Evolutionary conservation across 2,329 filamentous ascomycete species (phyloP).

Genomic region (Phialophora expanda): DNA sequence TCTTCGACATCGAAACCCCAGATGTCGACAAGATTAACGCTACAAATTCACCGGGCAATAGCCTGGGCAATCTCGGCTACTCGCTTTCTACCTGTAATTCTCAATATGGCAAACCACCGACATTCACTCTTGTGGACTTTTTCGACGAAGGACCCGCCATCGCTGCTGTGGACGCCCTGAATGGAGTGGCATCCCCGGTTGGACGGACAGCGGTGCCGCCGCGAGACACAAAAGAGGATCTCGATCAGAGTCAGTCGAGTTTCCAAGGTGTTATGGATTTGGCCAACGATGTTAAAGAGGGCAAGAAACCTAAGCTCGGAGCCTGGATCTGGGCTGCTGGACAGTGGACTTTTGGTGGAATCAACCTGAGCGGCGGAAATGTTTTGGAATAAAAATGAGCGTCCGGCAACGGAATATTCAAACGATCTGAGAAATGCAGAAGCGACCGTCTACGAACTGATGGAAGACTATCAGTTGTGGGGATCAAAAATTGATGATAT

Average conservation of each 20-base stretch:
- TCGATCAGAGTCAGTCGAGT: constrained; percentile 39
- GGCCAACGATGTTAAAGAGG: constrained; percentile 46
- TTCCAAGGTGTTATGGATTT: constrained; percentile 49
- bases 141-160: constrained; percentile 75
- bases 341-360: constrained; percentile 51
- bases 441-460: background rate
- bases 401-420: background rate
- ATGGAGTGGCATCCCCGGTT: constrained; percentile 57
- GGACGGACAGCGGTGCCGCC: constrained; percentile 49
- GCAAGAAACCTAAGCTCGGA: constrained; percentile 47
- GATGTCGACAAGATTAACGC: constrained; percentile 64
- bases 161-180: constrained; percentile 70
- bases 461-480: background rate
- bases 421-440: background rate
- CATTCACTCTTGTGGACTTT: constrained; percentile 79
- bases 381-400: constrained; percentile 16
- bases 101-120: constrained; percentile 66
- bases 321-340: constrained; percentile 54
- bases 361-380: constrained; percentile 41
- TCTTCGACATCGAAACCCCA: constrained; percentile 63
- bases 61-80: constrained; percentile 57
- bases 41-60: constrained; percentile 69
- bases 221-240: constrained; percentile 41
- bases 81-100: constrained; percentile 58
- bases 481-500: background rate